Conservation (phyloP, 306 rosid species). For the Vigna angularis region DNA sequence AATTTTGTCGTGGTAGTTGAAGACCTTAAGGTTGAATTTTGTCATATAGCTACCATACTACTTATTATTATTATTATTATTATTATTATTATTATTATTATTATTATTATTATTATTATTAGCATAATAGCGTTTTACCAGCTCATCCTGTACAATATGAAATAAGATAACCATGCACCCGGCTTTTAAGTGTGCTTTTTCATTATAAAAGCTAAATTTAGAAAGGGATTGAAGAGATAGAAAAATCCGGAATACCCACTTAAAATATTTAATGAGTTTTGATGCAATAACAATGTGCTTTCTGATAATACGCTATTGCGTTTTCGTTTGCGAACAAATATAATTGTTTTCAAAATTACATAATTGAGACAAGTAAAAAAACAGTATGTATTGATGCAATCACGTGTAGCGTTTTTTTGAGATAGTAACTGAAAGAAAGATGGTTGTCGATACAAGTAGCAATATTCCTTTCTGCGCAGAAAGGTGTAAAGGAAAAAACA, state of each 20-base stretch:
- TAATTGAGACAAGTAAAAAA: too few relatives aligned
- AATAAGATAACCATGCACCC: background rate
- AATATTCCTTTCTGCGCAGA: slow-evolving; percentile 19
- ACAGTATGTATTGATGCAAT: background rate
- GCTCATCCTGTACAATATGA: slow-evolving; percentile 6
- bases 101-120: background rate
- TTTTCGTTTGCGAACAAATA: too few relatives aligned
- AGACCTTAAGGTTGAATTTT: slow-evolving; percentile 38
- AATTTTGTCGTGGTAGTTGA: slow-evolving; percentile 27
- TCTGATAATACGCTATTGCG: background rate
- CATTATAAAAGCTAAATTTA: slow-evolving; percentile 16
- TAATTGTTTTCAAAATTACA: too few relatives aligned
- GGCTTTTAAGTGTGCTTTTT: slow-evolving; percentile 1
- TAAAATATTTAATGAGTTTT: background rate
- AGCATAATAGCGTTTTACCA: too few relatives aligned
- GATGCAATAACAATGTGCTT: background rate
- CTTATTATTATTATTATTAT: background rate
- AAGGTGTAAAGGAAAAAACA: slow-evolving; percentile 35
- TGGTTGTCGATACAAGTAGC: background rate
- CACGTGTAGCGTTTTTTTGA: slow-evolving; percentile 20
- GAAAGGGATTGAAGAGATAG: background rate
- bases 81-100: too few relatives aligned
- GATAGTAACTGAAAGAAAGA: background rate
- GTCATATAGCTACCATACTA: background rate
- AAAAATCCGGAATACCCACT: background rate